phyloP scores from a whole-genome alignment of 129 eudicot species.

The Escallonia herrerae region DNA sequence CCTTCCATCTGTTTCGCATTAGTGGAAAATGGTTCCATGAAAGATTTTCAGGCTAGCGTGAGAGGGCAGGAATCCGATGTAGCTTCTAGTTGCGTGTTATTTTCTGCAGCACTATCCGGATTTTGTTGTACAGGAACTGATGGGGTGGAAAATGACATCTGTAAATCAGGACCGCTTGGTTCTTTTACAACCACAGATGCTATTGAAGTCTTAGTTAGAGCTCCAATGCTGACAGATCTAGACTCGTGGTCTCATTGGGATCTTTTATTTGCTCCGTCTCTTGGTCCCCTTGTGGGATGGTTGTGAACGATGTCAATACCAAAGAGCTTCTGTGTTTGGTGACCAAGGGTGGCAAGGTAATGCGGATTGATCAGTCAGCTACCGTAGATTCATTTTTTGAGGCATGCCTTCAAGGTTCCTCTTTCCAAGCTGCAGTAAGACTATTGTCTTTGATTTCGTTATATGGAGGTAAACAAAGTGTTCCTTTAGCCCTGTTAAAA shows the following conservation, averaged over 20 bases:
- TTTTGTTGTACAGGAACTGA: neutral
- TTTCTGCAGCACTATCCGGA: slow-evolving; percentile 54
- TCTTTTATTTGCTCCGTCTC: slow-evolving; percentile 61
- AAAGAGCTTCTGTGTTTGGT: slow-evolving; percentile 67
- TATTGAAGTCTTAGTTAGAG: slow-evolving; percentile 45
- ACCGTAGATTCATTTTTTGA: slow-evolving; percentile 62
- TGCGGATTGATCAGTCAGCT: slow-evolving; percentile 82
- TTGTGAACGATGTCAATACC: slow-evolving; percentile 57
- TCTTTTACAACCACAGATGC: slow-evolving; percentile 48
- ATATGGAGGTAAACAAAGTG: slow-evolving; percentile 61
- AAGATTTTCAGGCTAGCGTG: slow-evolving; percentile 15
- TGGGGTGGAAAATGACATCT: slow-evolving; percentile 1
- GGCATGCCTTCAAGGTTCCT: slow-evolving; percentile 50
- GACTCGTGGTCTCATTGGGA: slow-evolving; percentile 79
- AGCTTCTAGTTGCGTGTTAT: slow-evolving; percentile 36
- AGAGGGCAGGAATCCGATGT: slow-evolving; percentile 20
- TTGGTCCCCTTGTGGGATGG: slow-evolving; percentile 84
- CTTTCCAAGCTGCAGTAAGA: slow-evolving; percentile 63
- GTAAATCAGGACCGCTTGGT: slow-evolving; percentile 18
- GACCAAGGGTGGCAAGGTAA: slow-evolving; percentile 58
- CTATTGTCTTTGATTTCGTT: slow-evolving; percentile 59
- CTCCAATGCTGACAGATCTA: slow-evolving; percentile 75
- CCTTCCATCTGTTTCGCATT: slow-evolving; percentile 56
- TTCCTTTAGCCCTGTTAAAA: slow-evolving; percentile 59
- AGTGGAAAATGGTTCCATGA: slow-evolving; percentile 22